A percentile compares a stretch with the other conserved stretches of the same genome.
Conservation (phyloP, 2,329 filamentous ascomycete genomes). For the Cytospora leucostoma region DNA sequence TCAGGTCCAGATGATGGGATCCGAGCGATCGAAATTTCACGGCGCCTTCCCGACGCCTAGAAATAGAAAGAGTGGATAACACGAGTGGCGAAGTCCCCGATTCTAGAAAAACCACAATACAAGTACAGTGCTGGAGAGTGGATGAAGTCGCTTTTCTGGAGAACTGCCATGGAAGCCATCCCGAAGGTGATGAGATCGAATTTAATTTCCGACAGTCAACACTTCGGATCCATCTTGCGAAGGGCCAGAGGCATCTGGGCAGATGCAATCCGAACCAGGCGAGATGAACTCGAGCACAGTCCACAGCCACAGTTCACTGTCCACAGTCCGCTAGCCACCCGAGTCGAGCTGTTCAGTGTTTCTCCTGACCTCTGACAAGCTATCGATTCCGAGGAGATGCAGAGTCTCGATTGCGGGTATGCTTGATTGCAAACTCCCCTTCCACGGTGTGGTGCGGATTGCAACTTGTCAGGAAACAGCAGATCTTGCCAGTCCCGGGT, state of each 20-base stretch:
- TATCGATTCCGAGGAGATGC: background rate
- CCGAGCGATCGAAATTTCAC: conserved; percentile 19
- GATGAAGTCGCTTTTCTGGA: conserved; percentile 2
- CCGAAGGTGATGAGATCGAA: conserved; percentile 11
- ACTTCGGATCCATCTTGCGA: conserved; percentile 1
- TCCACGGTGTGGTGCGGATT: background rate
- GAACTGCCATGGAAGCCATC: conserved; percentile 9
- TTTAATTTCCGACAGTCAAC: conserved; percentile 16
- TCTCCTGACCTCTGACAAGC: background rate
- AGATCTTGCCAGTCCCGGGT: background rate
- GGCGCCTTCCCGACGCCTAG: conserved; percentile 16
- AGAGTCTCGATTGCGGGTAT: background rate
- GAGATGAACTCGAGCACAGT: conserved; percentile 1
- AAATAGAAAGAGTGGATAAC: conserved; percentile 23
- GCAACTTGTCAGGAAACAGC: background rate
- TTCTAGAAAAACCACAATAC: conserved; percentile 15
- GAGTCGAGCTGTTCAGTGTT: background rate
- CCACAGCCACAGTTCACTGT: background rate
- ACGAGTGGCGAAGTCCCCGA: conserved; percentile 13
- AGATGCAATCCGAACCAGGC: background rate
- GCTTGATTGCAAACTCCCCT: background rate
- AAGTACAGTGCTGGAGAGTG: conserved; percentile 11
- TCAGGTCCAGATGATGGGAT: conserved; percentile 11
- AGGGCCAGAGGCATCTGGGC: conserved; percentile 1
- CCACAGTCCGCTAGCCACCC: background rate